Conservation (phyloP, 2,329 filamentous ascomycete species). For the Beauveria pseudobassiana region DNA sequence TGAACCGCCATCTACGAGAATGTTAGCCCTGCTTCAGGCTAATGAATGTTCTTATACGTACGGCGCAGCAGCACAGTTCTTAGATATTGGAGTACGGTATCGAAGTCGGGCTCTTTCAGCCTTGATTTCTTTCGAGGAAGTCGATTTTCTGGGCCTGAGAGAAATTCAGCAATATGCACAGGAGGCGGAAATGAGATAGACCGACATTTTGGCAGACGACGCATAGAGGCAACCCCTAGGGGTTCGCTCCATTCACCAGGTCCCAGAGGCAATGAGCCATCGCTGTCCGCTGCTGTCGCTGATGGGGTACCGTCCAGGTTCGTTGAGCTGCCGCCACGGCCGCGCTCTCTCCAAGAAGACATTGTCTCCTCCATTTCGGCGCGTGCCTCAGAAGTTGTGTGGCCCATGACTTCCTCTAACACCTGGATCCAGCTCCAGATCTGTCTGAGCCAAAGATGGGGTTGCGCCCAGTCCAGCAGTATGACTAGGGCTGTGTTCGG, state of each 20-base stretch:
- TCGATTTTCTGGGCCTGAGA: constrained; percentile 79
- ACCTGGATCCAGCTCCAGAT: constrained; percentile 85
- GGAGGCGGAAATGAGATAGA: constrained; percentile 16
- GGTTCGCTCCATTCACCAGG: constrained; percentile 92
- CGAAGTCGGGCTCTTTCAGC: constrained; percentile 95
- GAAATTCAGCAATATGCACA: constrained; percentile 17
- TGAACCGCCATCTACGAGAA: constrained; percentile 62
- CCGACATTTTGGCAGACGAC: constrained; percentile 92
- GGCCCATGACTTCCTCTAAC: constrained; percentile 67
- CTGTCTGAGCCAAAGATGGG: constrained; percentile 86
- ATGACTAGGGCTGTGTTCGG: constrained; percentile 83
- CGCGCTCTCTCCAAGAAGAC: constrained; percentile 68
- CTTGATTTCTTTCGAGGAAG: constrained; percentile 75
- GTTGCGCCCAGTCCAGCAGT: constrained; percentile 91
- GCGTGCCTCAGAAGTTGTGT: constrained; percentile 68
- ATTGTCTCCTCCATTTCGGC: constrained; percentile 83
- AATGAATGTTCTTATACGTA: constrained; percentile 35
- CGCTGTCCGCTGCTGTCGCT: constrained; percentile 53
- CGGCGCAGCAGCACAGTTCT: constrained; percentile 83
- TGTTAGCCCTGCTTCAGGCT: constrained; percentile 17
- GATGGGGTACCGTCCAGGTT: constrained; percentile 55
- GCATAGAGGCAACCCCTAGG: constrained; percentile 77
- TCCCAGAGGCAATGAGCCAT: constrained; percentile 68
- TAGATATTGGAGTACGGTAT: constrained; percentile 88
- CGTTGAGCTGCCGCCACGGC: constrained; percentile 54